Conservation (phyloP, 345 rosid genomes). For the Citrus reticulata region DNA sequence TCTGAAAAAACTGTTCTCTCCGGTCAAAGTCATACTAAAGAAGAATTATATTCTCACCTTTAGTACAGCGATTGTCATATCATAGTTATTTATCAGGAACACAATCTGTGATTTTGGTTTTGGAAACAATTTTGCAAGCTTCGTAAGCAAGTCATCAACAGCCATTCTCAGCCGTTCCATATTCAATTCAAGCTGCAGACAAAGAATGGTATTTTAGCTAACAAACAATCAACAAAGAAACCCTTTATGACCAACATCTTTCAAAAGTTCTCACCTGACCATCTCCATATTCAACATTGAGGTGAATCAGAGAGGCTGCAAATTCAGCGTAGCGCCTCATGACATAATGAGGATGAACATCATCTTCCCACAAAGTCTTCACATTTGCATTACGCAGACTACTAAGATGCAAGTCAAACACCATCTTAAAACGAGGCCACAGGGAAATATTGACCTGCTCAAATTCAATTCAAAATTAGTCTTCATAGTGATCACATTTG, state of each 20-base stretch:
- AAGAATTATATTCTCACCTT: slow-evolving; percentile 49
- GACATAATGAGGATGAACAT: slow-evolving; percentile 96
- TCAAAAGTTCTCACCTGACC: slow-evolving; percentile 65
- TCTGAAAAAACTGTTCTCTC: neutral
- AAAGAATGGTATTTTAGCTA: slow-evolving; percentile 1
- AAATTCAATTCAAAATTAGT: slow-evolving; percentile 18
- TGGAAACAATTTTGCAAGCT: slow-evolving; percentile 75
- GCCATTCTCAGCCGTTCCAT: slow-evolving; percentile 96
- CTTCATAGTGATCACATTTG: slow-evolving; percentile 1
- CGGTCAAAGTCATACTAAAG: neutral
- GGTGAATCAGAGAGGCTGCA: slow-evolving; percentile 93
- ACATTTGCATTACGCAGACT: slow-evolving; percentile 89
- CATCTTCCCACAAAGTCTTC: slow-evolving; percentile 95
- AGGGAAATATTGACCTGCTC: slow-evolving; percentile 88
- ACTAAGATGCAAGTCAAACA: slow-evolving; percentile 85
- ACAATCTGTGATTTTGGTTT: slow-evolving; percentile 74
- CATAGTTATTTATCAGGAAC: slow-evolving; percentile 93
- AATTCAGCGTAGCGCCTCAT: slow-evolving; percentile 99
- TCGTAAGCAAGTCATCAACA: slow-evolving; percentile 76
- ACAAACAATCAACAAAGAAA: neutral
- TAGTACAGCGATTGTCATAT: slow-evolving; percentile 89
- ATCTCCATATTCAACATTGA: slow-evolving; percentile 92
- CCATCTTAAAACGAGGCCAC: slow-evolving; percentile 99
- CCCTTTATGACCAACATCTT: neutral
- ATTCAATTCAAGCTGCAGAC: slow-evolving; percentile 87